These are phyloP conservation scores for Euryodendron excelsum DNA, from an alignment of 148 eudicot genomes.

Conservation along the genomic window DNA sequence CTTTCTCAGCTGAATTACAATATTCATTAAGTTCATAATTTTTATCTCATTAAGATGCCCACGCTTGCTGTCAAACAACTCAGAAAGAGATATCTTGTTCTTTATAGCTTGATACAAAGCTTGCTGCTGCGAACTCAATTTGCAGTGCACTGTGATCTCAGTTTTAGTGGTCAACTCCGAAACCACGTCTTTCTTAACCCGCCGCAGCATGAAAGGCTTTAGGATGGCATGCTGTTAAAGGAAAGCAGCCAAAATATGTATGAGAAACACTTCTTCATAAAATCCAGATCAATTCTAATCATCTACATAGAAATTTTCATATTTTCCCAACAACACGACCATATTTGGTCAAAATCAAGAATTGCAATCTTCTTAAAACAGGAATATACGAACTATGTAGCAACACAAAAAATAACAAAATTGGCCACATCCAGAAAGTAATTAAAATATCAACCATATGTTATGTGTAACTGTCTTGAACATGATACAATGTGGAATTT, in stretches of 20 bases:
- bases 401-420: not conserved
- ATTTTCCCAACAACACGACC: not conserved
- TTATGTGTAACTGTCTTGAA: not conserved
- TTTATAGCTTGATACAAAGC: conserved; percentile 98
- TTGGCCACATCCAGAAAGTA: not conserved
- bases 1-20: conserved; percentile 98
- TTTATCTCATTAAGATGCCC: conserved; percentile 87
- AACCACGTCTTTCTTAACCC: conserved; percentile 94
- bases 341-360: not conserved
- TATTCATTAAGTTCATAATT: conserved; percentile 89
- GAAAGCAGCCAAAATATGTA: conserved; percentile 8
- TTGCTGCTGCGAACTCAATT: conserved; percentile 94
- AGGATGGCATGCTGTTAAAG: conserved; percentile 86
- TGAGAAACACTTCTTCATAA: not conserved
- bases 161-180: conserved; percentile 90
- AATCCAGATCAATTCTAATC: conserved; percentile 1
- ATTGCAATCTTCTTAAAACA: too few species aligned
- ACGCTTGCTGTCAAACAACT: conserved; percentile 86
- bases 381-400: not conserved
- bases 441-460: not conserved
- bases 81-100: conserved; percentile 95
- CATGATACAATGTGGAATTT: not conserved
- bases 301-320: not conserved
- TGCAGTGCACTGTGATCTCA: conserved; percentile 89
- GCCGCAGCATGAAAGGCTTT: conserved; percentile 95